These are phyloP conservation scores for Diversispora epigaea DNA, from an alignment of 192 early-diverging fungal species.

Conservation along the genomic window DNA sequence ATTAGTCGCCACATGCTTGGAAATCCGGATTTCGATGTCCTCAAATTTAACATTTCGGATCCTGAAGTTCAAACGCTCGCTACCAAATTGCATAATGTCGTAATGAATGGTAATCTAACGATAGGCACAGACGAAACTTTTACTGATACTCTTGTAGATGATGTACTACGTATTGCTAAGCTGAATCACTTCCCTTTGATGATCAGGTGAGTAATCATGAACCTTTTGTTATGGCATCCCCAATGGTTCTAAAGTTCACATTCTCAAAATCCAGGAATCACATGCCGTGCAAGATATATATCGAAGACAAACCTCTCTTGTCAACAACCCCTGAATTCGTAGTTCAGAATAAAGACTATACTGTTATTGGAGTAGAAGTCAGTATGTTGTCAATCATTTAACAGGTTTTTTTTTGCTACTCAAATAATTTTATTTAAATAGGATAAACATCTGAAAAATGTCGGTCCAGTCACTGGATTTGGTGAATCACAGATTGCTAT, in stretches of 20 bases:
- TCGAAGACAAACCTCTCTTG: not conserved
- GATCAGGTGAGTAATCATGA: not conserved
- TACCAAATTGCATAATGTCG: conserved; percentile 14
- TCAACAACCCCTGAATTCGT: not conserved
- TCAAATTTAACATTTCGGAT: conserved; percentile 16
- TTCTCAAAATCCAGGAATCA: not conserved
- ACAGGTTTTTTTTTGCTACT: too few species aligned
- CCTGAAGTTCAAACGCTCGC: conserved; percentile 9
- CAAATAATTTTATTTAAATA: not conserved
- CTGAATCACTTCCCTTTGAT: not conserved
- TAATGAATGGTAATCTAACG: not conserved
- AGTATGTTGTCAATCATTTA: not conserved
- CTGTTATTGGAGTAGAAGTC: not conserved
- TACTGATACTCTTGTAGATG: conserved; percentile 15
- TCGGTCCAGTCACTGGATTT: not conserved
- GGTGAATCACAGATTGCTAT: too few species aligned
- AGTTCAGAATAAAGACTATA: not conserved
- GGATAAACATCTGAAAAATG: not conserved
- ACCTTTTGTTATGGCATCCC: too few species aligned
- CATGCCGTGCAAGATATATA: not conserved
- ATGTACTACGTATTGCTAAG: too few species aligned
- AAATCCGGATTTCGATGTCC: not conserved
- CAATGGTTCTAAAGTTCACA: not conserved
- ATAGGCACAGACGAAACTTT: conserved; percentile 27
- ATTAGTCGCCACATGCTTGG: not conserved